Evolutionary conservation across 768 basidiomycete species (phyloP), one percentile per base, ranked within the genome.

Genomic region (Crepidotus variabilis): DNA sequence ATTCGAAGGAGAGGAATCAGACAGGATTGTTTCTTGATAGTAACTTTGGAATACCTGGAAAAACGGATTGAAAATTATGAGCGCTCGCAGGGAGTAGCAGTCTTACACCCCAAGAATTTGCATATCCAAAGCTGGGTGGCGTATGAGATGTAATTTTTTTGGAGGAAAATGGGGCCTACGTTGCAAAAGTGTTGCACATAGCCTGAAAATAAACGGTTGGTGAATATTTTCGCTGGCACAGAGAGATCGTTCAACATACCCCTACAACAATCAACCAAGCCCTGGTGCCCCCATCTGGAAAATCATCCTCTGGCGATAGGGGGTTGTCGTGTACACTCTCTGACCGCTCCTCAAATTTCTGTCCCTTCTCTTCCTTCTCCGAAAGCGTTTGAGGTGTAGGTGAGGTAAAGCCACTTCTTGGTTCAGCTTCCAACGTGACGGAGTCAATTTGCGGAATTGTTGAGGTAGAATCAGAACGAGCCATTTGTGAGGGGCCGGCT

Each of bases 71-170:
- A 45, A 46, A 20, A 23, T 43, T 35, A 33, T 28, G 14, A 54
- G 1, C 11, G 13, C 11, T 23, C 9, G 45, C 45, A 24, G 57
- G 18, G 54, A n/a, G 56, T 4, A 14, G 22, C 50, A 43, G 51
- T 8, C 75, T 70, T 63, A 86, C 88, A 50, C 89, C 88, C 86
- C 87, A 89, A 0, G 85, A 79, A 61, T 88, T 90, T 2, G 88
- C 81, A 57, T 84, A 84, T 22, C 89, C 89, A 67, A 88, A 85
- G 34, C 78, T 79, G 57, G 33, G 34, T 49, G 61, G 56, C 59
- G 50, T 49, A 50, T 63, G 56, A 61, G 20, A 46, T 50, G 52
- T 54, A 59, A 13, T 13, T 33, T 47, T 39, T 52, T 23, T 49
- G 54, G 58, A 57, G 60, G 56, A 58, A 50, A 54, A 46, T 34